A percentile compares a stretch with the other conserved stretches of the same genome.
These are phyloP conservation scores for Flammula alnicola DNA, from an alignment of 1,284 basidiomycete genomes.

Conservation along the genomic window DNA sequence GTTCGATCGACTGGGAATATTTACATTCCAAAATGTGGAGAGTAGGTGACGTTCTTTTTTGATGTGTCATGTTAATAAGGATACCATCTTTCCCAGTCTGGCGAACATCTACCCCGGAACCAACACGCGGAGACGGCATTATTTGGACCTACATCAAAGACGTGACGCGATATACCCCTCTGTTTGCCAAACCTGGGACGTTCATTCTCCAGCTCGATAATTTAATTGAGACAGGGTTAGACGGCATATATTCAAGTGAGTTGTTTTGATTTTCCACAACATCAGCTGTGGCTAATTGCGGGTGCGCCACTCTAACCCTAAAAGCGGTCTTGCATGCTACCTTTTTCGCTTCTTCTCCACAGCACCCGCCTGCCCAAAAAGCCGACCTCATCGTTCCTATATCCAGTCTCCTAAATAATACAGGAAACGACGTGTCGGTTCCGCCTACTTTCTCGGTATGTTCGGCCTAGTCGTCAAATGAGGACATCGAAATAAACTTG, in stretches of 20 bases:
- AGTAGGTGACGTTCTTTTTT: conserved; percentile 46
- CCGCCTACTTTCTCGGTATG: conserved; percentile 73
- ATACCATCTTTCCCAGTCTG: conserved; percentile 54
- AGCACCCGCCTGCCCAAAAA: conserved; percentile 60
- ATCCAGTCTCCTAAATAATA: conserved; percentile 62
- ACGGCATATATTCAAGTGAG: conserved; percentile 73
- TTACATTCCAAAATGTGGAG: conserved; percentile 77
- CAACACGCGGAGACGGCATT: conserved; percentile 67
- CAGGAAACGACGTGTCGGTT: conserved; percentile 72
- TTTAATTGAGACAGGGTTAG: conserved; percentile 56
- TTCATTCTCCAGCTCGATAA: conserved; percentile 80
- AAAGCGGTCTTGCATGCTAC: conserved; percentile 71
- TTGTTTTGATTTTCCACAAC: too few species aligned
- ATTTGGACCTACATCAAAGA: conserved; percentile 83
- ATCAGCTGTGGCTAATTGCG: too few species aligned
- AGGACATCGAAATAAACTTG: too few species aligned
- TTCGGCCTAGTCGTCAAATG: too few species aligned
- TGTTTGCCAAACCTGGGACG: conserved; percentile 67
- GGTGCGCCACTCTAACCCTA: conserved; percentile 2
- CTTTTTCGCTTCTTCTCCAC: conserved; percentile 63
- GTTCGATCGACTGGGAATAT: conserved; percentile 73
- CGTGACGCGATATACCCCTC: conserved; percentile 70
- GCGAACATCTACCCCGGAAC: conserved; percentile 82
- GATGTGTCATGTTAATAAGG: background rate
- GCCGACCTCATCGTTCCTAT: conserved; percentile 72